Conservation (phyloP, 2,329 filamentous ascomycete species). For the Colletotrichum theobromicola region DNA sequence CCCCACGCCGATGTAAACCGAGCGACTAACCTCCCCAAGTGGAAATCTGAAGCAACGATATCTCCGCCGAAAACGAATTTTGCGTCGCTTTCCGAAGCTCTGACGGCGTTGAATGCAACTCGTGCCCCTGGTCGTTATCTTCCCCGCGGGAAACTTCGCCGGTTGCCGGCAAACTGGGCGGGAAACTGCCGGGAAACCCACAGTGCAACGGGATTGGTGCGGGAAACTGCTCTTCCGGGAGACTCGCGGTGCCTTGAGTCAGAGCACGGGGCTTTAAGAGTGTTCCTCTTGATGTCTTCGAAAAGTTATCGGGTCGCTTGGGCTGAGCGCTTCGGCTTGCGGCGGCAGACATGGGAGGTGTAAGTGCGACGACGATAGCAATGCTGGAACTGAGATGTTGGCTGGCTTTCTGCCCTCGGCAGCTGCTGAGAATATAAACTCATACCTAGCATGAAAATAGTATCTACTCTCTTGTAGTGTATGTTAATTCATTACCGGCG, state of each 20-base stretch:
- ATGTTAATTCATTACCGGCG: not conserved
- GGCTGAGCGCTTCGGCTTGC: not conserved
- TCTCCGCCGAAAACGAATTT: not conserved
- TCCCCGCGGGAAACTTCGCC: not conserved
- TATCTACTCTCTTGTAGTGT: fast-evolving
- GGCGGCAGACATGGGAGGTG: not conserved
- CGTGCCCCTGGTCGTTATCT: not conserved
- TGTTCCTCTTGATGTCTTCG: not conserved
- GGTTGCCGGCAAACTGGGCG: not conserved
- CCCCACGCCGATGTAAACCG: not conserved
- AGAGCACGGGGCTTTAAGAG: not conserved
- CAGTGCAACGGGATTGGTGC: not conserved
- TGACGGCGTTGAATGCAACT: not conserved
- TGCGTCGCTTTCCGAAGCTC: not conserved
- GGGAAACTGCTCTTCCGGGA: not conserved
- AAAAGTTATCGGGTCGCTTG: not conserved
- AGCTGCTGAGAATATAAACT: not conserved
- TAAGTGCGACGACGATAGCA: not conserved
- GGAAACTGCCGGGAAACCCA: not conserved
- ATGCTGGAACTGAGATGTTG: not conserved
- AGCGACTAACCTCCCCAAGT: fast-evolving
- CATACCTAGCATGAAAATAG: not conserved
- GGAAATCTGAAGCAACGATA: not conserved
- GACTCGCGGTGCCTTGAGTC: not conserved
- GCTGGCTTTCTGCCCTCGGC: not conserved